Evolutionary conservation across 2,329 filamentous ascomycete species (phyloP), one percentile per base, ranked within the genome.

Genomic region (Daldinia eschscholtzii): DNA sequence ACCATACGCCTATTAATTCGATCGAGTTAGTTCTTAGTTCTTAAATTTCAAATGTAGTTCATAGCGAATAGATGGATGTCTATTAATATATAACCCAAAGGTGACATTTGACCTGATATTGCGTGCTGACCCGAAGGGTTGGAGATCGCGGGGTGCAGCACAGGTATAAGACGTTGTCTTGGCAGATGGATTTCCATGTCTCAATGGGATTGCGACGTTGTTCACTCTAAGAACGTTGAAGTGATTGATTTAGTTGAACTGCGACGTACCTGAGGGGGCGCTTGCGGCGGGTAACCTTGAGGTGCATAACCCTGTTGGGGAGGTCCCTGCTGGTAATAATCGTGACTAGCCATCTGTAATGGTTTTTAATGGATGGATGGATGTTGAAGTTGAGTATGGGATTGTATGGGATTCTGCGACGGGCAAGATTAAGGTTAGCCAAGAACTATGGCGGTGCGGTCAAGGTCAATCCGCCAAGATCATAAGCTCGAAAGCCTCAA

Each of bases 231-330:
- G 44, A 42, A 50, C 26, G 33, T 26, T 60, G 33, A 44, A 55
- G 57, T 64, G 53, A 57, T 30, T 35, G 30, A 59, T 44, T 23
- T 23, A 23, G 1, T 23, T 64, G 57, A 57, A 62, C 37, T 46
- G 57, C 59, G 33, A 79, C 82, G 72, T 76, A 84, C 83, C 74
- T 79, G 81, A 42, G 79, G 82, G 72, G 82, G 82, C 62, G 82
- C 81, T 70, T 83, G 81, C 59, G 81, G 82, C 60, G 81, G 82
- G 63, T 82, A 80, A 58, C 77, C 71, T 62, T 71, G 20, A 15
- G 12, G 20, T 15, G 12, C 72, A 39, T 76, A 75, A 63, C 72
- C 76, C 60, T 76, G 53, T 57, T 76, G 53, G 71, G 68, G 78
- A 72, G 70, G 79, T 53, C 74, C 74, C 63, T 78, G 76, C 10